phyloP scores from a whole-genome alignment of 441 rosid species.

The Hura crepitans region DNA sequence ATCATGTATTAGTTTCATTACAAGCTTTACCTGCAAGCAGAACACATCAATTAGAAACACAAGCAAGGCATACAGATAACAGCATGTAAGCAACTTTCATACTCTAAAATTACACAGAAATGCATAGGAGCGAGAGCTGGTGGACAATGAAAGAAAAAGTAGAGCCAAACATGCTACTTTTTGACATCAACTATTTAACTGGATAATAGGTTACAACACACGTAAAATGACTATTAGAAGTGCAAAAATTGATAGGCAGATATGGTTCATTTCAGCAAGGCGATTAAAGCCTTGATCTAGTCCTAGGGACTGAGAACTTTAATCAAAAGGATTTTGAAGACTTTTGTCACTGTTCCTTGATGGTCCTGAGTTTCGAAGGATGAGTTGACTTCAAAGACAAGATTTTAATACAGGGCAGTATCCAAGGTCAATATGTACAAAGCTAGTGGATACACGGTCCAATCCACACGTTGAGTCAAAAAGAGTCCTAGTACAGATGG shows the following conservation, averaged over 20 bases:
- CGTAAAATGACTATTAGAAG: no score
- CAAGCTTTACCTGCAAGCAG: slow-evolving; percentile 56
- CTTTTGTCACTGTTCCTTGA: not conserved
- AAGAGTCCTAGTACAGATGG: not conserved
- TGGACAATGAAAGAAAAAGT: no score
- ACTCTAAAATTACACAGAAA: no score
- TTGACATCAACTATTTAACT: no score
- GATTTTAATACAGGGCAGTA: not conserved
- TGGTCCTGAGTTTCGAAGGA: not conserved
- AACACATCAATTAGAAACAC: slow-evolving; percentile 3
- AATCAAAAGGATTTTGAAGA: not conserved
- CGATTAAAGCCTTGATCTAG: no score
- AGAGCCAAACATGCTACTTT: no score
- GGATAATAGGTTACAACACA: no score
- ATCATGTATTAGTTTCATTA: slow-evolving; percentile 61
- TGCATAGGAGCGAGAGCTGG: no score
- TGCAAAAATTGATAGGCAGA: no score
- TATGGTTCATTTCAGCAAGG: no score
- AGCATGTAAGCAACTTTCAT: no score
- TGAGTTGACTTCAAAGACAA: not conserved
- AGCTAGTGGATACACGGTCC: not conserved
- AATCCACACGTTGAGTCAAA: not conserved
- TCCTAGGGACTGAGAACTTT: no score
- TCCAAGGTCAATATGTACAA: not conserved
- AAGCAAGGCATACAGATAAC: not conserved